A percentile compares a stretch with the other conserved stretches of the same genome.
These are phyloP conservation scores for Leishmania arabica DNA, from an alignment of 208 protist genomes.

Conservation along the genomic window DNA sequence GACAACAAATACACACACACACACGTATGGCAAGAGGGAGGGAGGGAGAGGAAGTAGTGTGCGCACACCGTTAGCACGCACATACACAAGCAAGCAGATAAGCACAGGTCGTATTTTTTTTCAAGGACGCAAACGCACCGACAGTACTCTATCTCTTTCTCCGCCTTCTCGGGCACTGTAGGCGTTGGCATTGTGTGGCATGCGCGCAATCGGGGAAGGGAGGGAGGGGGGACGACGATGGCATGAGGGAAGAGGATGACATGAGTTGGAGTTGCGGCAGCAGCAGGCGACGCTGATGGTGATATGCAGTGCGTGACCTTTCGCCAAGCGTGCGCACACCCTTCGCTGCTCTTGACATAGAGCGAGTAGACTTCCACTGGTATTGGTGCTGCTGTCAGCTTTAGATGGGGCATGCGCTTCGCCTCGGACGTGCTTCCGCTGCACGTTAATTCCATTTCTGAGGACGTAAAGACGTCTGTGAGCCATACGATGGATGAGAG, in stretches of 20 bases:
- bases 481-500: neutral
- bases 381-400: neutral
- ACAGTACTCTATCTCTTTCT: neutral
- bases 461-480: neutral
- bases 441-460: neutral
- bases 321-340: neutral
- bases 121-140: neutral
- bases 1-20: neutral
- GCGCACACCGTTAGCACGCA: neutral
- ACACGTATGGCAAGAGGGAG: neutral
- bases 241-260: neutral
- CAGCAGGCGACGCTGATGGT: neutral
- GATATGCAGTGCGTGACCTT: neutral
- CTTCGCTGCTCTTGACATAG: neutral
- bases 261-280: neutral
- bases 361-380: neutral
- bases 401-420: neutral
- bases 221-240: neutral
- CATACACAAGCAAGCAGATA: neutral
- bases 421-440: neutral
- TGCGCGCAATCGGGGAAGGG: neutral
- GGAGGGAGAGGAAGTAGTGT: neutral
- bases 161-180: neutral
- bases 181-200: neutral
- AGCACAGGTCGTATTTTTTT: neutral